Evolutionary conservation across 768 basidiomycete species (phyloP).

Genomic region (Mycena amicta): DNA sequence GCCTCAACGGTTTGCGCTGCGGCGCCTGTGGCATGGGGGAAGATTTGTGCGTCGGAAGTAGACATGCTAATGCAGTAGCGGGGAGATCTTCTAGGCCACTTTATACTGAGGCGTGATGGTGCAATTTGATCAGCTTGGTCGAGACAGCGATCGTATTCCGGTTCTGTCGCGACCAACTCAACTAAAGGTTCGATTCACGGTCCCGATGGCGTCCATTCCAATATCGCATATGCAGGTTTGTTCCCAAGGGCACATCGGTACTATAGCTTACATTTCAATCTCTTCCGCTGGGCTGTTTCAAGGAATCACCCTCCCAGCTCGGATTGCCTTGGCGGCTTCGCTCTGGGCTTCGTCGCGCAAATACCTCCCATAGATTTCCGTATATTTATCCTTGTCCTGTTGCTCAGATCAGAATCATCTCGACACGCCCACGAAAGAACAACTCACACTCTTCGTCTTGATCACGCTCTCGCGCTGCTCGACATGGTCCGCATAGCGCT

Average conservation of each 20-base stretch:
- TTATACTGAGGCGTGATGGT: too few species aligned
- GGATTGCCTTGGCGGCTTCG: conserved; percentile 53
- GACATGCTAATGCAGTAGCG: too few species aligned
- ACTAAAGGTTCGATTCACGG: too few species aligned
- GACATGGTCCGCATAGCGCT: conserved; percentile 39
- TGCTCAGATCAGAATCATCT: not conserved
- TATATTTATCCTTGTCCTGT: conserved; percentile 45
- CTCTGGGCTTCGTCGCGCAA: conserved; percentile 59
- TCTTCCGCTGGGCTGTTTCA: too few species aligned
- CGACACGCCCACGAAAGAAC: not conserved
- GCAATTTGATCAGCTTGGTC: too few species aligned
- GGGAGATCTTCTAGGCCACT: too few species aligned
- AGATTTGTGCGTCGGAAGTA: conserved; percentile 37
- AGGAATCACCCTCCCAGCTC: conserved; percentile 46
- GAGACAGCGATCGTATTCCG: too few species aligned
- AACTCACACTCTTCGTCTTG: conserved; percentile 41
- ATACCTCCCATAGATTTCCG: conserved; percentile 55
- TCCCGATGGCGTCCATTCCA: too few species aligned
- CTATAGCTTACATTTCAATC: too few species aligned
- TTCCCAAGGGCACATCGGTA: too few species aligned
- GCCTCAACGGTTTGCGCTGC: conserved; percentile 54
- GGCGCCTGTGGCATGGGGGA: conserved; percentile 58
- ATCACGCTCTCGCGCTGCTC: conserved; percentile 40
- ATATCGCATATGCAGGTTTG: too few species aligned
- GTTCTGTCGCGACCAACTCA: too few species aligned